Conservation (phyloP, 78 protist species). For the Diacronema lutheri region DNA sequence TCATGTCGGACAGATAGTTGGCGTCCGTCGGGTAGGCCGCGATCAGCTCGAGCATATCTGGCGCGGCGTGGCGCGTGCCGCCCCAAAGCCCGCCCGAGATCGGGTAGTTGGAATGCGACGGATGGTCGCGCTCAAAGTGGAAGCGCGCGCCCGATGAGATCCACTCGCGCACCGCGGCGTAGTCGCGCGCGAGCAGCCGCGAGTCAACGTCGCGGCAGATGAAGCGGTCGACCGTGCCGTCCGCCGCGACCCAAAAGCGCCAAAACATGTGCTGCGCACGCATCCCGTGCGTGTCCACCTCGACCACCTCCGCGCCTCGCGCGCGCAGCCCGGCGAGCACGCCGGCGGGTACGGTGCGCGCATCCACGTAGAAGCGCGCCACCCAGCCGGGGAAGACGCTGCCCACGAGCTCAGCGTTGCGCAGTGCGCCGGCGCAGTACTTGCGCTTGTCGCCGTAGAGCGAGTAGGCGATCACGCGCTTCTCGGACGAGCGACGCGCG, state of each 20-base stretch:
- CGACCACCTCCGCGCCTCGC: background rate
- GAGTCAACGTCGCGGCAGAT: constrained; percentile 40
- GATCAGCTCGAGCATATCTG: background rate
- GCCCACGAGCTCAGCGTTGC: background rate
- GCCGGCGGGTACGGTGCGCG: background rate
- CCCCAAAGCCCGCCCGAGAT: constrained; percentile 45
- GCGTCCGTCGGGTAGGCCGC: background rate
- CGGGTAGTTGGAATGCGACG: background rate
- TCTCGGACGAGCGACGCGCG: background rate
- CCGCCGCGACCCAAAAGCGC: constrained; percentile 36
- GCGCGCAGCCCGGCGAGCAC: background rate
- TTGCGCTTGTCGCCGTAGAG: constrained; percentile 12
- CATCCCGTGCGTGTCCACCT: background rate
- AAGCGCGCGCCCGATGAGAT: background rate
- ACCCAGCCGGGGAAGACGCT: constrained; percentile 30
- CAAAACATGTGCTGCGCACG: constrained; percentile 31
- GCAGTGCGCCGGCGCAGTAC: constrained; percentile 21
- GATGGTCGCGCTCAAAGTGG: constrained; percentile 42
- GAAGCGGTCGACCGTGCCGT: constrained; percentile 15
- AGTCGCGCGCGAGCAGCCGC: constrained; percentile 1
- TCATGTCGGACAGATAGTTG: constrained; percentile 33
- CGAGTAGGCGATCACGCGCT: background rate
- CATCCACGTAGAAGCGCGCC: constrained; percentile 27
- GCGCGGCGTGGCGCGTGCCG: background rate
- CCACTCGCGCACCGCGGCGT: constrained; percentile 28